These are phyloP conservation scores for Pogostemon cablin DNA, from an alignment of 257 asterid genomes.

Conservation along the genomic window DNA sequence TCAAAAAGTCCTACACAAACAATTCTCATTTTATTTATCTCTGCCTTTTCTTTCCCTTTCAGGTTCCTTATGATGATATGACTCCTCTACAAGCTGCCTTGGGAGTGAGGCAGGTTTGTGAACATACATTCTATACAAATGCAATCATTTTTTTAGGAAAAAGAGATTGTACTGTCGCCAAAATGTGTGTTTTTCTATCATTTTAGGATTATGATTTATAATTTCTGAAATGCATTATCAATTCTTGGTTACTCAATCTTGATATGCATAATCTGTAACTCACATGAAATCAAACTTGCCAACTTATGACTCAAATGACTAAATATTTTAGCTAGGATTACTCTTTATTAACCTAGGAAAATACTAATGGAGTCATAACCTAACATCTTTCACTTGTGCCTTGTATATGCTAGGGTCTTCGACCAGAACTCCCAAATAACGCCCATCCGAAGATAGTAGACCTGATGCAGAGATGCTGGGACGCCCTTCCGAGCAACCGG, in stretches of 20 bases:
- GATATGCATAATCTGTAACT: background rate
- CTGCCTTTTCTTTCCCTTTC: slow-evolving; percentile 25
- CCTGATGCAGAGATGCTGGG: slow-evolving; percentile 92
- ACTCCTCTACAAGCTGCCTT: slow-evolving; percentile 85
- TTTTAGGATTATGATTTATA: background rate
- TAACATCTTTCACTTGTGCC: background rate
- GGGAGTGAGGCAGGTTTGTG: slow-evolving; percentile 89
- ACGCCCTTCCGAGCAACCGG: slow-evolving; percentile 59
- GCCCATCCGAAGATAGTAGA: slow-evolving; percentile 65
- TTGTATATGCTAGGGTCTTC: slow-evolving; percentile 63
- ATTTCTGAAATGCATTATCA: background rate
- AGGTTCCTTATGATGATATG: slow-evolving; percentile 88
- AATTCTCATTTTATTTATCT: background rate
- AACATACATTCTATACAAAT: slow-evolving; percentile 19
- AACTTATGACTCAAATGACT: background rate
- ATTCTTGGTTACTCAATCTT: background rate
- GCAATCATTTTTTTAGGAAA: background rate
- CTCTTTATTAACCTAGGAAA: background rate
- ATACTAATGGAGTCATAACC: background rate
- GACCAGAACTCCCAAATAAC: slow-evolving; percentile 75
- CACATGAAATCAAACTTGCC: background rate
- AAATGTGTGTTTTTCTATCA: background rate
- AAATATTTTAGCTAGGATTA: background rate
- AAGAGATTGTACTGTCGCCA: background rate
- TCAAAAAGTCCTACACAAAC: background rate